Conservation (phyloP, 768 basidiomycete genomes). For the Phaffia australis region DNA sequence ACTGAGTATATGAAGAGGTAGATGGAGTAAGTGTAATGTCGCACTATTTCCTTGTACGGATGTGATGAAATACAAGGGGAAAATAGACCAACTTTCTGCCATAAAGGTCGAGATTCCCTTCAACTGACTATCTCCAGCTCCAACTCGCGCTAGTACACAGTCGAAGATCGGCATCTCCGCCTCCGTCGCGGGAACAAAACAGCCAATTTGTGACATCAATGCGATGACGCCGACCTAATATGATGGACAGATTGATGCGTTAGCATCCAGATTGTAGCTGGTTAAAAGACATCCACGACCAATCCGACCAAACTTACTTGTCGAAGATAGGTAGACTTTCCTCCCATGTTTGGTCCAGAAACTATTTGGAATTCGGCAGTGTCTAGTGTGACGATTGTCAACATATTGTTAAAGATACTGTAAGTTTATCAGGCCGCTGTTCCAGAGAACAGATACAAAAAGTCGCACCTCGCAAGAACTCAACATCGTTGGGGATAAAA, state of each 20-base stretch:
- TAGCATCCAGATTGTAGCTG: neutral
- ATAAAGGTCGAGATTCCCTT: conserved; percentile 99
- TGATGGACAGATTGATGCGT: neutral
- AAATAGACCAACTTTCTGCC: conserved; percentile 52
- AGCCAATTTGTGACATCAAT: conserved; percentile 89
- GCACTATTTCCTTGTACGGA: neutral
- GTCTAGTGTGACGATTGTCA: conserved; percentile 41
- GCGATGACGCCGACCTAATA: conserved; percentile 83
- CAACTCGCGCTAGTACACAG: conserved; percentile 87
- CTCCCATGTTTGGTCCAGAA: conserved; percentile 98
- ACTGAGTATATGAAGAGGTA: neutral
- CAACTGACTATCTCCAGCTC: conserved; percentile 92
- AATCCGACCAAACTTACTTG: conserved; percentile 45
- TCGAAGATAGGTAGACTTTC: conserved; percentile 93
- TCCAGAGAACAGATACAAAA: neutral
- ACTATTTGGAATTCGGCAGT: conserved; percentile 92
- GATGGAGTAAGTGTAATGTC: conserved; percentile 1
- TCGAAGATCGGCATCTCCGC: conserved; percentile 88
- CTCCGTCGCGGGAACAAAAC: conserved; percentile 83
- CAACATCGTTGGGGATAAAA: conserved; percentile 91
- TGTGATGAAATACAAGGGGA: conserved; percentile 69
- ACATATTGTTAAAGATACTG: neutral
- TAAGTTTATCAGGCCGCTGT: neutral
- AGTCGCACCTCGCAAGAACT: conserved; percentile 77
- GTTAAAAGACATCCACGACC: neutral